A percentile compares a stretch with the other conserved stretches of the same genome.
Evolutionary conservation across 345 rosid species (phyloP).

Genomic region (Moricandia arvensis): DNA sequence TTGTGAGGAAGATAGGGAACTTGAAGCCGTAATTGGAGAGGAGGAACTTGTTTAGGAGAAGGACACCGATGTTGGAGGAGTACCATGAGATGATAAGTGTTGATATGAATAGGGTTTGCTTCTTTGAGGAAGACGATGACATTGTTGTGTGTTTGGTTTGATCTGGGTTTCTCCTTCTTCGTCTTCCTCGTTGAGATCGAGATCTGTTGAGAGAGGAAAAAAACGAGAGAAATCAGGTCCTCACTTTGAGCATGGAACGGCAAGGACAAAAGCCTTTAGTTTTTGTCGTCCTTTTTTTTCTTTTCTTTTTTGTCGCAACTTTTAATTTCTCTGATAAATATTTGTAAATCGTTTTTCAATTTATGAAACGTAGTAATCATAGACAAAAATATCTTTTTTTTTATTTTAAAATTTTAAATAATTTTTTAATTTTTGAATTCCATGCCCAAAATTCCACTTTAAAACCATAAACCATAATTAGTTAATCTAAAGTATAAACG

Average conservation of each 20-base stretch:
- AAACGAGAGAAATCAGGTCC: conserved; percentile 35
- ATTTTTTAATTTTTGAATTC: too few species aligned
- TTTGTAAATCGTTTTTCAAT: neutral
- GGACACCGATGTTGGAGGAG: conserved; percentile 89
- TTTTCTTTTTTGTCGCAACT: neutral
- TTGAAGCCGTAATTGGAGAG: conserved; percentile 93
- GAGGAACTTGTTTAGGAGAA: conserved; percentile 83
- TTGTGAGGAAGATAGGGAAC: conserved; percentile 89
- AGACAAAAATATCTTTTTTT: too few species aligned
- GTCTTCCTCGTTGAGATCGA: conserved; percentile 33
- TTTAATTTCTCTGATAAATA: neutral
- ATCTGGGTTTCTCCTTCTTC: conserved; percentile 17
- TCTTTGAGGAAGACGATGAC: conserved; percentile 39
- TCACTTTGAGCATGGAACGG: conserved; percentile 27
- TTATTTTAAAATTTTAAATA: too few species aligned
- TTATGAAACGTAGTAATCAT: too few species aligned
- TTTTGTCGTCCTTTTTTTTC: neutral
- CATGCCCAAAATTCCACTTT: too few species aligned
- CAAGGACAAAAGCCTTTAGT: conserved; percentile 24
- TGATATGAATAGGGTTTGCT: conserved; percentile 55
- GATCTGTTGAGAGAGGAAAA: conserved; percentile 19
- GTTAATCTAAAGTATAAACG: too few species aligned
- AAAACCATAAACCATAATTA: too few species aligned
- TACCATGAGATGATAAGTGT: conserved; percentile 71
- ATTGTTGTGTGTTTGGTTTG: neutral